Base-by-base conservation (phyloP, 768 basidiomycete species). In the Leccinum sublutescens region DNA sequence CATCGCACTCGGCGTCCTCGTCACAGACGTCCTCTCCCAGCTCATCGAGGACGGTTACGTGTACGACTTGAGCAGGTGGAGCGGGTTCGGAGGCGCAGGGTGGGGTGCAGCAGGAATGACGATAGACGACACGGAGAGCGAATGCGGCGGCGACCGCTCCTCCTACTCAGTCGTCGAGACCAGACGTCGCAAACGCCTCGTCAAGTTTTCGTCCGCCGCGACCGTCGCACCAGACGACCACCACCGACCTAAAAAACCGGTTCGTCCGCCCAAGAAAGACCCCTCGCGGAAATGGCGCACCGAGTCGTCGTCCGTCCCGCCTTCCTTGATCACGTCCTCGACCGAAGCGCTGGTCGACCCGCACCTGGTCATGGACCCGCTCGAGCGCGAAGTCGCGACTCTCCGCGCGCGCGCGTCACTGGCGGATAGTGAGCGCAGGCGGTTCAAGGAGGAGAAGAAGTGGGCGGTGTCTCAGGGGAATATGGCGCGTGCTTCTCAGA, bases 381-480 rank as follows among this genome's bases (percentile, higher is more conserved):
- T 84, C 34, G 88, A 91, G 66, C 83, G 88, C 31, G 88, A 91
- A 66, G 81, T 92, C n/a, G 86, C 87, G 33, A 78, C 83, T 14
- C 79, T 94, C 21, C 82, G 90, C 51, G 85, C 89, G 50, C 83
- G 89, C 27, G 91, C 91, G 8, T 86, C 89, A 19, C 74, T 91
- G 58, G 91, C 92, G 25, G 92, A 92, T 64, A 91, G 85, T 60
- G 91, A 94, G 73, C 83, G 89, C 19, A 81, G 92, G 43, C 80
- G 90, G 56, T 89, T 85, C 76, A 89, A 86, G 76, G 92, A 94
- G 74, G 92, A 94, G 74, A 81, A 85, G 63, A 91, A 92, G 70
- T 94, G 92, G 92, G 92, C 92, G 1, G 69, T 87, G 40, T 88
- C 88, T 19, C 85, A 88, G 69, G 90, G 90, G 0, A 91, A 94